These are phyloP conservation scores for Grammothele lineata DNA, from an alignment of 768 basidiomycete species.

Conservation along the genomic window DNA sequence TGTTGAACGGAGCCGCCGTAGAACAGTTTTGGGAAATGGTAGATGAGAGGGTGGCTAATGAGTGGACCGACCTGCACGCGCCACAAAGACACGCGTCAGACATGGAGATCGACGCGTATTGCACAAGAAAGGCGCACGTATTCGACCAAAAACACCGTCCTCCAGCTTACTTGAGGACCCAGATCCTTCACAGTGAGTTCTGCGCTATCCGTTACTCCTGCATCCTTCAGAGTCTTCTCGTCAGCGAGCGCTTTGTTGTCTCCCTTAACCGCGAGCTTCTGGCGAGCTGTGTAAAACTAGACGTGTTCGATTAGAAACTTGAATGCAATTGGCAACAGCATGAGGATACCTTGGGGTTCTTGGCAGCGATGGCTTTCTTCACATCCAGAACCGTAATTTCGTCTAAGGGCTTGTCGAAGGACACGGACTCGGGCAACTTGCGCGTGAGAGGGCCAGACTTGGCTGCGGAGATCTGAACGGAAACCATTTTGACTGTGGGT, in stretches of 20 bases:
- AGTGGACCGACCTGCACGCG: conserved; percentile 80
- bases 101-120: neutral
- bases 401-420: conserved; percentile 41
- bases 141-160: conserved; percentile 88
- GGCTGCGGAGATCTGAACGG: conserved; percentile 49
- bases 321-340: too few relatives aligned
- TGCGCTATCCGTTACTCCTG: conserved; percentile 55
- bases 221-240: conserved; percentile 51
- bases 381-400: conserved; percentile 63
- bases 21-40: conserved; percentile 62
- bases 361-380: conserved; percentile 57
- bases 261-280: conserved; percentile 65
- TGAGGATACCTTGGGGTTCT: conserved; percentile 45
- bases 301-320: neutral
- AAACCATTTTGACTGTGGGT: conserved; percentile 40
- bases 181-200: conserved; percentile 83
- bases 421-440: conserved; percentile 47
- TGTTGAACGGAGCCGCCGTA: conserved; percentile 71
- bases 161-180: conserved; percentile 87
- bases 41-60: conserved; percentile 83
- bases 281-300: conserved; percentile 69
- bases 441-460: conserved; percentile 46
- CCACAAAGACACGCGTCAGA: neutral
- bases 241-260: conserved; percentile 62
- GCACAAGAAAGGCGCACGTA: conserved; percentile 76